Evolutionary conservation across 139 green algal genomes (phyloP).

Genomic region (Tetradesmus obliquus): DNA sequence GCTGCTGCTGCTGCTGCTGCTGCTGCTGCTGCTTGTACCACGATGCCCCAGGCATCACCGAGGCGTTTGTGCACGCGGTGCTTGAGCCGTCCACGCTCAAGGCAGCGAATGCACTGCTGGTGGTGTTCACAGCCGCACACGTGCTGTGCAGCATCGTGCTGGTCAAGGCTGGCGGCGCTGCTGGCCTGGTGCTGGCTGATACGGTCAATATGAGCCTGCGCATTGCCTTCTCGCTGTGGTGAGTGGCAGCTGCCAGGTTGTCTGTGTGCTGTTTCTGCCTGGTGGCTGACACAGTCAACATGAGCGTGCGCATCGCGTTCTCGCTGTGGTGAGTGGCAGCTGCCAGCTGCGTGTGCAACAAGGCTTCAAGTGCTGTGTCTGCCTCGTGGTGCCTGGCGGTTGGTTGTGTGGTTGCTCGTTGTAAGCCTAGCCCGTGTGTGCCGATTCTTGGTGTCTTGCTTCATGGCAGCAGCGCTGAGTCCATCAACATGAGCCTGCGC

Average conservation of each 20-base stretch:
- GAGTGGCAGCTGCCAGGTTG: constrained; percentile 13
- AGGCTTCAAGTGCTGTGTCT: background rate
- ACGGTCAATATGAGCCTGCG: constrained; percentile 81
- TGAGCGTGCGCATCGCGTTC: constrained; percentile 82
- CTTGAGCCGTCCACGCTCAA: constrained; percentile 59
- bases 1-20: background rate
- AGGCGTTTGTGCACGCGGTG: constrained; percentile 88
- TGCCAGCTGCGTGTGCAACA: background rate
- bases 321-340: constrained; percentile 64
- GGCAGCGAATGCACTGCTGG: constrained; percentile 69
- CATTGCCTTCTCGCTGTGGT: constrained; percentile 78
- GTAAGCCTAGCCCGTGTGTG: background rate
- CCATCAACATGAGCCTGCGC: constrained; percentile 81
- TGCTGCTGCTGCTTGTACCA: background rate
- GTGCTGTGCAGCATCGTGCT: constrained; percentile 60
- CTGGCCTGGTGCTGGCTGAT: constrained; percentile 82
- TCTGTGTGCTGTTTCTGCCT: constrained; percentile 44
- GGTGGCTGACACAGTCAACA: constrained; percentile 78
- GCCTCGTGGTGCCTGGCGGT: constrained; percentile 51
- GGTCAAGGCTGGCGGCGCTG: constrained; percentile 54
- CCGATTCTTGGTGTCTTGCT: no score
- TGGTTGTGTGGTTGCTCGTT: background rate
- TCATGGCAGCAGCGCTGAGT: constrained; percentile 55
- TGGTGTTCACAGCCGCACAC: constrained; percentile 67
- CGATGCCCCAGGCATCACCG: constrained; percentile 70